These are phyloP conservation scores for Dendrocalamus latiflorus DNA, from an alignment of 202 grass and related monocot genomes.

Conservation along the genomic window DNA sequence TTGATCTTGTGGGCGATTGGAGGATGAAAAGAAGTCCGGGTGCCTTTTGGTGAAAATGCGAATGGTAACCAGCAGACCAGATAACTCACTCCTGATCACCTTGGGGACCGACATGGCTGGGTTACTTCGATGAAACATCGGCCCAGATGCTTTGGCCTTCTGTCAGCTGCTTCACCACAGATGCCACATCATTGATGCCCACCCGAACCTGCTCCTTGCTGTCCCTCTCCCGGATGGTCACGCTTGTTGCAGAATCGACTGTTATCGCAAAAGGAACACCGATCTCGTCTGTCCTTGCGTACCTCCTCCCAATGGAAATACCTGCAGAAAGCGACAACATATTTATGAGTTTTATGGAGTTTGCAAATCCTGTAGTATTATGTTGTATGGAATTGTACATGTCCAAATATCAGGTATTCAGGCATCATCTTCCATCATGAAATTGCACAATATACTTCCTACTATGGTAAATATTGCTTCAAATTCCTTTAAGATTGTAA, in stretches of 20 bases:
- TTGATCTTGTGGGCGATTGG: too few relatives aligned
- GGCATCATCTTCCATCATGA: not conserved
- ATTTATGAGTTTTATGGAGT: too few relatives aligned
- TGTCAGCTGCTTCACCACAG: slow-evolving; percentile 50
- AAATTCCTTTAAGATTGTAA: not conserved
- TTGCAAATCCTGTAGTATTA: not conserved
- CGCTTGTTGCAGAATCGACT: slow-evolving; percentile 35
- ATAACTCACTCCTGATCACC: too few relatives aligned
- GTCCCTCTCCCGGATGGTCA: slow-evolving; percentile 68
- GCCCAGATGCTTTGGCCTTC: slow-evolving; percentile 69
- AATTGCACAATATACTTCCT: not conserved
- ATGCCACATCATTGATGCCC: slow-evolving; percentile 45
- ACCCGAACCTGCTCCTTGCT: slow-evolving; percentile 70
- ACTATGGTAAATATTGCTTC: not conserved
- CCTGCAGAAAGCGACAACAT: slow-evolving; percentile 39
- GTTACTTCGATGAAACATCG: slow-evolving; percentile 44
- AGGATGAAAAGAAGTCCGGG: too few relatives aligned
- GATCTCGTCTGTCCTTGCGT: slow-evolving; percentile 73
- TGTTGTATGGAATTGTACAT: too few relatives aligned
- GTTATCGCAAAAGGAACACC: slow-evolving; percentile 49
- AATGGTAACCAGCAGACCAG: too few relatives aligned
- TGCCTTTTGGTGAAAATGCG: too few relatives aligned
- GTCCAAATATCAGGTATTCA: not conserved
- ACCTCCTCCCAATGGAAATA: slow-evolving; percentile 71
- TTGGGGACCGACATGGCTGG: slow-evolving; percentile 44